Percentiles rank a stretch among this genome's conserved stretches.
Conservation (phyloP, 345 rosid species). For the Eucalyptus polybractea region DNA sequence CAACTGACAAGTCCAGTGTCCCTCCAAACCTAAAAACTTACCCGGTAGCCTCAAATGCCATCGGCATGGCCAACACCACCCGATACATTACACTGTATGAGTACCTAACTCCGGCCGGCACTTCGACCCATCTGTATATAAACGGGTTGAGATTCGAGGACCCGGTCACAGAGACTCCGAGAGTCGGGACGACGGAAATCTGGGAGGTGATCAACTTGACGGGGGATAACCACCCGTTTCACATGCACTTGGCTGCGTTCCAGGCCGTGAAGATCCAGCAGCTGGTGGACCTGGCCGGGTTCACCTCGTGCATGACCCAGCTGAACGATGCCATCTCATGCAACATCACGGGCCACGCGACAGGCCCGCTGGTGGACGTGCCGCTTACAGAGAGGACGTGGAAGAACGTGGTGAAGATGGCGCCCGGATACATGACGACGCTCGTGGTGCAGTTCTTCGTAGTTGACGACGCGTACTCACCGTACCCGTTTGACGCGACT, state of each 20-base stretch:
- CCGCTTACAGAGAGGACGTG: slow-evolving; percentile 60
- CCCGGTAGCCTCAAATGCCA: slow-evolving; percentile 14
- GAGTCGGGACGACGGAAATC: slow-evolving; percentile 52
- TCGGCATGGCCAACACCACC: slow-evolving; percentile 19
- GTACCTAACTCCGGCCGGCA: slow-evolving; percentile 24
- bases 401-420: slow-evolving; percentile 79
- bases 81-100: slow-evolving; percentile 72
- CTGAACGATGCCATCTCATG: slow-evolving; percentile 50
- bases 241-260: slow-evolving; percentile 66
- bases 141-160: slow-evolving; percentile 48
- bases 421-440: slow-evolving; percentile 46
- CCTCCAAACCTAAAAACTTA: slow-evolving; percentile 35
- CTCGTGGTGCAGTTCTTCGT: slow-evolving; percentile 45
- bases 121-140: slow-evolving; percentile 68
- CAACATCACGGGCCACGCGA: slow-evolving; percentile 29
- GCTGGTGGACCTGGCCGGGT: slow-evolving; percentile 24
- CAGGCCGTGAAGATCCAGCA: slow-evolving; percentile 46
- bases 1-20: slow-evolving; percentile 22
- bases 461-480: slow-evolving; percentile 32
- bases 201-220: slow-evolving; percentile 85
- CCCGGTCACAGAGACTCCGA: slow-evolving; percentile 45
- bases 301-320: slow-evolving; percentile 48
- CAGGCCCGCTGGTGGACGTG: slow-evolving; percentile 34
- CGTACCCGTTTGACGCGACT: slow-evolving; percentile 56
- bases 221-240: slow-evolving; percentile 72